Evolutionary conservation across 2,329 filamentous ascomycete species (phyloP), one percentile per base, ranked within the genome.

Genomic region (Fusarium foetens): DNA sequence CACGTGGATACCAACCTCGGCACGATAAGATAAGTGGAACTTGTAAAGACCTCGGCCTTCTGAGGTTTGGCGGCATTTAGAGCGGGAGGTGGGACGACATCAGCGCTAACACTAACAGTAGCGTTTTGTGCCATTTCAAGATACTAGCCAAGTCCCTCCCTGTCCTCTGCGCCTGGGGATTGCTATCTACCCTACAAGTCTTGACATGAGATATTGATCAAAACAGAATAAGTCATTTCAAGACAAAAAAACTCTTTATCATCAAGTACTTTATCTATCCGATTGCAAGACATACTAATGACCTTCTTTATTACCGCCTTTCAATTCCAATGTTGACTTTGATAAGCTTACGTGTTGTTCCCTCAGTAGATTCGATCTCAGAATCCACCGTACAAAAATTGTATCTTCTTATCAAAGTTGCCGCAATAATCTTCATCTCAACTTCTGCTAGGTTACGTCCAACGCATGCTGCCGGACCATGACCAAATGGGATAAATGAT

Each of bases 1-100:
- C 63, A 66, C 58, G 63, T 66, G 63, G 36, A 23, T 0, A 10
- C 25, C 7, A 42, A 66, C 63, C 63, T 66, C 63, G 63, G 63
- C 23, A 63, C n/a, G 16, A 49, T 23, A 17, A 33, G 29, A 31
- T 49, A 49, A 49, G 46, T 13, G 21, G 46, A 31, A 31, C 10
- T 21, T 48, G 10, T 1, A 0, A 10, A 49, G 3, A 23, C 46
- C 46, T 6, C 5, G 46, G 46, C 16, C 10, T 12, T 16, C 12
- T 13, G 13, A n/a, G 10, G 11, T 16, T 31, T 23, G 21, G 21
- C 46, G 46, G 46, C 29, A 49, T 49, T 49, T 33, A 1, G 7
- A 17, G 10, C 46, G 29, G 46, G 46, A 49, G 10, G 27, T 5
- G 46, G 2, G 2, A 2, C 16, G 8, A 49, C 46, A 49, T 49